Conservation (phyloP, 148 eudicot genomes). For the Tetragonia tetragonoides region DNA sequence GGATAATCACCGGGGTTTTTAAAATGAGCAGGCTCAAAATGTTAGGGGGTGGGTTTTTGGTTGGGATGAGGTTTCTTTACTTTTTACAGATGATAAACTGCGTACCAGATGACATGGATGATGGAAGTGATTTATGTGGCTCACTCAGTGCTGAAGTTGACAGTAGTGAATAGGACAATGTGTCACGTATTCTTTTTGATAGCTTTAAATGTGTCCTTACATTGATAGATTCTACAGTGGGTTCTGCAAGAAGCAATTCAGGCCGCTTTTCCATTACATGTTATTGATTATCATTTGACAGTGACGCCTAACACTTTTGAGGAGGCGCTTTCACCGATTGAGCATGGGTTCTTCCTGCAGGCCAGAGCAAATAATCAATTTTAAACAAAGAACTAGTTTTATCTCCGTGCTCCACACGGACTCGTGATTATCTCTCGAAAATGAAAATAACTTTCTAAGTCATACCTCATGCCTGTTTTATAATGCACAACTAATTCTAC, state of each 20-base stretch:
- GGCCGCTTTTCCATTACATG: slow-evolving; percentile 53
- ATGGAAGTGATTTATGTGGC: slow-evolving; percentile 43
- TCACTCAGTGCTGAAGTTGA: slow-evolving; percentile 38
- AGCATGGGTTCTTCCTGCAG: slow-evolving; percentile 52
- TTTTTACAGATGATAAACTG: slow-evolving; percentile 40
- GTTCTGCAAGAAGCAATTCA: slow-evolving; percentile 45
- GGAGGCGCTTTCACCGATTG: slow-evolving; percentile 38
- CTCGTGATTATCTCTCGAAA: no score
- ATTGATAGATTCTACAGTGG: slow-evolving; percentile 35
- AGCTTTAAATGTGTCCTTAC: slow-evolving; percentile 42
- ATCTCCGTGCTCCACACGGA: no score
- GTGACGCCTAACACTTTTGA: slow-evolving; percentile 39
- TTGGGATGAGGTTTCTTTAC: slow-evolving; percentile 44
- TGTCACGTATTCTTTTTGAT: slow-evolving; percentile 38
- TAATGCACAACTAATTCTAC: no score
- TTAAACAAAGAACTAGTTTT: no score
- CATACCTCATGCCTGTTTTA: no score
- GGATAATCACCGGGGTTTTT: slow-evolving; percentile 37
- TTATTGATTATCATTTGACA: slow-evolving; percentile 48
- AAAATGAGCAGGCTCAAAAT: no score
- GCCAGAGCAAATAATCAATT: no score
- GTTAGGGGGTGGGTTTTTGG: slow-evolving; percentile 40
- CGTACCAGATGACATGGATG: slow-evolving; percentile 32
- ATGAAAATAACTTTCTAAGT: no score
- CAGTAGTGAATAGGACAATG: slow-evolving; percentile 40